Evolutionary conservation across 306 rosid species (phyloP).

Genomic region (Benincasa hispida): DNA sequence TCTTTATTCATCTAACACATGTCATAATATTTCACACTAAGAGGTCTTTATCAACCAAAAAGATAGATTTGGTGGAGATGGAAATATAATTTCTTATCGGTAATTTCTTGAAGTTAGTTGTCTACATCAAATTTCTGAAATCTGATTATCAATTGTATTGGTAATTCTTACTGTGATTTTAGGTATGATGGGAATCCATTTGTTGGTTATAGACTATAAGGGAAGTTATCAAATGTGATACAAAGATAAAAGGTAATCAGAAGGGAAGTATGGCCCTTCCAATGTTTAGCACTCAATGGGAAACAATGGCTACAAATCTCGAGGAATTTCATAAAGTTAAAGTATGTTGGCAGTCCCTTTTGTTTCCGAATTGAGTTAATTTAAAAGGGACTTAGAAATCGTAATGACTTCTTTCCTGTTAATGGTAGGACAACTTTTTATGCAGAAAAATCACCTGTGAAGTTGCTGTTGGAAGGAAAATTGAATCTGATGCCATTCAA

Average conservation of each 20-base stretch:
- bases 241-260: constrained; percentile 25
- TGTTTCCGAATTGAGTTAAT: background rate
- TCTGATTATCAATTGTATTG: constrained; percentile 4
- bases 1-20: background rate
- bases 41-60: constrained; percentile 19
- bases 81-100: constrained; percentile 58
- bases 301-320: constrained; percentile 67
- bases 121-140: background rate
- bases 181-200: constrained; percentile 73
- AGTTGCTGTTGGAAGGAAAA: constrained; percentile 34
- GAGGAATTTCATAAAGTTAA: constrained; percentile 51
- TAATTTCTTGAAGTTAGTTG: constrained; percentile 10
- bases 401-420: constrained; percentile 6
- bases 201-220: constrained; percentile 47
- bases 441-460: constrained; percentile 34
- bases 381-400: background rate
- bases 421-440: constrained; percentile 54
- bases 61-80: constrained; percentile 52
- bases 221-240: constrained; percentile 30
- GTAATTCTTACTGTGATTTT: constrained; percentile 15
- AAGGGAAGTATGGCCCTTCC: constrained; percentile 26
- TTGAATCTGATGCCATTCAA: constrained; percentile 55
- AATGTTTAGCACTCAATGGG: constrained; percentile 44
- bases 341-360: constrained; percentile 25
- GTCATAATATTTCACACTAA: background rate